A percentile compares a stretch with the other conserved stretches of the same genome.
Conservation (phyloP, 768 basidiomycete species). For the Crepidotus variabilis region DNA sequence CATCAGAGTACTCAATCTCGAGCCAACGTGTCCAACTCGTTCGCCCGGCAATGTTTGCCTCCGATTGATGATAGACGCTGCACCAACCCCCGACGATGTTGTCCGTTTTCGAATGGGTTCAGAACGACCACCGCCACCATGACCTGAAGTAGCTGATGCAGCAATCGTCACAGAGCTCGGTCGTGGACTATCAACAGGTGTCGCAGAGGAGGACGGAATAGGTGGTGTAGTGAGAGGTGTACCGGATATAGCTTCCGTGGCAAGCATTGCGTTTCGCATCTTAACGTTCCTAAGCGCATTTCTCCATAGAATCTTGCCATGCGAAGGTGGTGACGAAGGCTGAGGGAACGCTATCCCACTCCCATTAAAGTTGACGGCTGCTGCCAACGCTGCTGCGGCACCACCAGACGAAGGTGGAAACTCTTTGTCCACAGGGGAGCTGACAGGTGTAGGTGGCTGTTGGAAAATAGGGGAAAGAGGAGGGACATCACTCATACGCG, state of each 20-base stretch:
- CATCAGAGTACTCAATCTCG: constrained; percentile 52
- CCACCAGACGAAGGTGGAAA: neutral
- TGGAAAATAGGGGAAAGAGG: constrained; percentile 7
- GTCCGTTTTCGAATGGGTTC: constrained; percentile 20
- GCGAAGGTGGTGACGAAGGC: constrained; percentile 15
- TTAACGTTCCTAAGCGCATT: constrained; percentile 40
- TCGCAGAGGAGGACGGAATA: neutral
- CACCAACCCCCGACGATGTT: constrained; percentile 14
- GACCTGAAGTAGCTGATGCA: neutral
- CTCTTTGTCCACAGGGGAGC: constrained; percentile 22
- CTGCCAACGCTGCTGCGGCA: neutral
- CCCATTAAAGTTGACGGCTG: neutral
- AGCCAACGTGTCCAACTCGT: constrained; percentile 32
- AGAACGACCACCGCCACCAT: constrained; percentile 4
- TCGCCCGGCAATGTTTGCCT: constrained; percentile 10
- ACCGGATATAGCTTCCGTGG: neutral
- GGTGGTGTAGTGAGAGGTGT: neutral
- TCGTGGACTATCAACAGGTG: constrained; percentile 6
- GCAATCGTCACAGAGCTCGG: neutral
- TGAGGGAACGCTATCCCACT: neutral
- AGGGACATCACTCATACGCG: constrained; percentile 11
- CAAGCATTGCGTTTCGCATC: constrained; percentile 26
- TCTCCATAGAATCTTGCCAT: constrained; percentile 40
- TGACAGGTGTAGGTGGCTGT: constrained; percentile 9
- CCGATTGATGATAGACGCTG: constrained; percentile 5